Evolutionary conservation across 148 eudicot genomes (phyloP).

Genomic region (Vaccinium myrtillus): DNA sequence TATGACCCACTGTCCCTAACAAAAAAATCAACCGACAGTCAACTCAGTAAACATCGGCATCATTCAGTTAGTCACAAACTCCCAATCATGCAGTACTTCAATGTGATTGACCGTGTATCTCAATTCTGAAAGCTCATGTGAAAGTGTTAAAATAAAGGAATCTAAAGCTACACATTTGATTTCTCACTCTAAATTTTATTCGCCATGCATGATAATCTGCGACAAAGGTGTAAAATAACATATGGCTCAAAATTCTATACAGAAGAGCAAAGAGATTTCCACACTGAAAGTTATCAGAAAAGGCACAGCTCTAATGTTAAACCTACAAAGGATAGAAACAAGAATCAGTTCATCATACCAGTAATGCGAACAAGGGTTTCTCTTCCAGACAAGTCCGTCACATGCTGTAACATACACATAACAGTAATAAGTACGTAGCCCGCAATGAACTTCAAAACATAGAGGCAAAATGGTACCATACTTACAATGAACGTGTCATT

Average conservation of each 20-base stretch:
- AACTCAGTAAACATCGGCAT: too few relatives aligned
- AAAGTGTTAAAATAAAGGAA: background rate
- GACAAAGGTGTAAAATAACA: too few relatives aligned
- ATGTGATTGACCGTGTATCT: background rate
- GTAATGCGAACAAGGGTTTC: conserved; percentile 90
- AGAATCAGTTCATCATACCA: conserved; percentile 28
- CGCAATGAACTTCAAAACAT: too few relatives aligned
- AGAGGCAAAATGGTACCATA: background rate
- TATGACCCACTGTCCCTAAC: background rate
- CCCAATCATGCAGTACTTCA: background rate
- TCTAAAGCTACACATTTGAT: background rate
- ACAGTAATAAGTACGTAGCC: background rate
- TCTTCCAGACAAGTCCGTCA: conserved; percentile 87
- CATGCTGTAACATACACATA: conserved; percentile 50
- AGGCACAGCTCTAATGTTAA: background rate
- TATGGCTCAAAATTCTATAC: background rate
- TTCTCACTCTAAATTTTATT: background rate
- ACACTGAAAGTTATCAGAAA: background rate
- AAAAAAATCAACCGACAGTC: background rate
- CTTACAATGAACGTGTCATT: conserved; percentile 88
- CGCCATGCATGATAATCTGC: too few relatives aligned
- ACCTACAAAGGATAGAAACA: background rate
- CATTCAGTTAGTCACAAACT: too few relatives aligned
- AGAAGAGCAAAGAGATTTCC: background rate
- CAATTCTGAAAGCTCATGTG: background rate